These are phyloP conservation scores for Coemansia javaensis DNA, from an alignment of 192 early-diverging fungal species.

Conservation along the genomic window DNA sequence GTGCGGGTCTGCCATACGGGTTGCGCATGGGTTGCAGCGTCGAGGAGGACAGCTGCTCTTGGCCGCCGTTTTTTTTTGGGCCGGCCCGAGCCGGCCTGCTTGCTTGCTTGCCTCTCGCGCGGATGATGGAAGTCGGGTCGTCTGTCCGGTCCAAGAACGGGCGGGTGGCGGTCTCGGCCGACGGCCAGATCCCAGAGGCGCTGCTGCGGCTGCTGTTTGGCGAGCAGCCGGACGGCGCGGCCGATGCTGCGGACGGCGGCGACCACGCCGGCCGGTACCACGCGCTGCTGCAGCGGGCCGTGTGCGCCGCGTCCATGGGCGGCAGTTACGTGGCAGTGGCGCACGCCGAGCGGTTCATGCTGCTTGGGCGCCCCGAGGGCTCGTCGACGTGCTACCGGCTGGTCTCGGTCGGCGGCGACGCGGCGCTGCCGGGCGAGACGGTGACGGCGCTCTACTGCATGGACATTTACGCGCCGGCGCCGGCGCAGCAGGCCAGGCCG, in stretches of 20 bases:
- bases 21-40: too few species aligned
- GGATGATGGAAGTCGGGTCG: conserved; percentile 4
- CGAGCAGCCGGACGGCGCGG: neutral
- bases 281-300: neutral
- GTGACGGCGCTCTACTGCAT: conserved; percentile 36
- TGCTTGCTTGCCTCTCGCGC: too few species aligned
- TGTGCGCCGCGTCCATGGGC: conserved; percentile 22
- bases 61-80: too few species aligned
- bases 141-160: conserved; percentile 23
- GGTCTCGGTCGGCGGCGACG: conserved; percentile 35
- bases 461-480: conserved; percentile 15
- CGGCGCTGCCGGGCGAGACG: conserved; percentile 14
- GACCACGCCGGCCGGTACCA: neutral
- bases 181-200: conserved; percentile 16
- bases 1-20: too few species aligned
- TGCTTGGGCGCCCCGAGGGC: conserved; percentile 15
- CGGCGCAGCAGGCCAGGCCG: neutral
- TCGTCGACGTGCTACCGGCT: conserved; percentile 10
- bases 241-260: neutral
- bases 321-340: conserved; percentile 23
- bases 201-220: conserved; percentile 28
- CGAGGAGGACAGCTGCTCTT: too few species aligned
- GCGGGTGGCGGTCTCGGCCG: conserved; percentile 2
- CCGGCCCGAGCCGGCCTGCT: too few species aligned
- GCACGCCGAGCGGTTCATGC: conserved; percentile 25